A percentile compares a stretch with the other conserved stretches of the same genome.
Conservation (phyloP, 73 alveolate genomes). For the Paramecium octaurelia region DNA sequence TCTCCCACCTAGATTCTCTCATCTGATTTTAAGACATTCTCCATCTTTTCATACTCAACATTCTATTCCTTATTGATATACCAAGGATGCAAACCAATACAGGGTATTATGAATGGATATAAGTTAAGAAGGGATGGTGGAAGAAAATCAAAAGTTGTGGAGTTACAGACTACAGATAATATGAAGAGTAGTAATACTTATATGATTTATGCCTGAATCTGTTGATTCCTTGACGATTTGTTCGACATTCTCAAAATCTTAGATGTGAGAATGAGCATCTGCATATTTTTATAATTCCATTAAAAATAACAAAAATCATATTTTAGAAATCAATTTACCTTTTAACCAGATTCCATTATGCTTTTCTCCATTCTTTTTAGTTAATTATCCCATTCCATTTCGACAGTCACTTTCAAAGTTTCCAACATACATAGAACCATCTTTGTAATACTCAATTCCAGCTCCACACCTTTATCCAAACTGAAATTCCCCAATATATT, state of each 20-base stretch:
- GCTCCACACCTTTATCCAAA: not conserved
- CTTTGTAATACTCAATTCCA: constrained; percentile 10
- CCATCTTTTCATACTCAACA: not conserved
- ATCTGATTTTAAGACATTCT: not conserved
- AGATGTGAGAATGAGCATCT: constrained; percentile 44
- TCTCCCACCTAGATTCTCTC: not conserved
- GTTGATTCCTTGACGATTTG: not conserved
- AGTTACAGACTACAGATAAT: not conserved
- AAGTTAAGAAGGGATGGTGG: not conserved
- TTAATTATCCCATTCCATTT: not conserved
- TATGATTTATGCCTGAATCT: not conserved
- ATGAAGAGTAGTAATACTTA: not conserved
- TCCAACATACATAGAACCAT: constrained; percentile 20
- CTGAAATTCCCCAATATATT: not conserved
- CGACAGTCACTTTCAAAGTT: not conserved
- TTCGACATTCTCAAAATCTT: constrained; percentile 6
- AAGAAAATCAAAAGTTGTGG: not conserved
- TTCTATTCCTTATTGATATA: not conserved
- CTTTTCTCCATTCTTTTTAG: not conserved
- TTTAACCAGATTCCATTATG: not conserved
- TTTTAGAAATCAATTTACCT: not conserved
- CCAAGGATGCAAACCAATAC: constrained; percentile 4
- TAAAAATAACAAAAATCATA: not conserved
- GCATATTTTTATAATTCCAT: not conserved
- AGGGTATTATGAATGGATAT: not conserved